phyloP scores from a whole-genome alignment of 345 rosid genomes.

The Citrus reticulata region DNA sequence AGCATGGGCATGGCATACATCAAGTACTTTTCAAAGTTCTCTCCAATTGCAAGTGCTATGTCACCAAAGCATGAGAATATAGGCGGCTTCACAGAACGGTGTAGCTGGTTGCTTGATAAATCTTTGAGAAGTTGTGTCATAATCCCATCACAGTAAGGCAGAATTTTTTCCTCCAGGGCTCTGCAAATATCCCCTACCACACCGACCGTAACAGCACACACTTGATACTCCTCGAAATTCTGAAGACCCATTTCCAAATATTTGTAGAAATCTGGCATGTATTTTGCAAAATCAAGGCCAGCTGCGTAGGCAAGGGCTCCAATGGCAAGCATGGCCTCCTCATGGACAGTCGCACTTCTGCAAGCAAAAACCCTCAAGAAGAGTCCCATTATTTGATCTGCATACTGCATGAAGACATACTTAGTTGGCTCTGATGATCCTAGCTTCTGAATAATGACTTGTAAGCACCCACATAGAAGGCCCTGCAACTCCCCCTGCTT shows the following conservation, averaged over 20 bases:
- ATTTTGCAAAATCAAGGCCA: slow-evolving; percentile 59
- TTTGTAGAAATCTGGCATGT: slow-evolving; percentile 71
- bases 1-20: slow-evolving; percentile 76
- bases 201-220: slow-evolving; percentile 69
- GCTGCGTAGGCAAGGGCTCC: slow-evolving; percentile 77
- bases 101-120: slow-evolving; percentile 72
- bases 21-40: slow-evolving; percentile 66
- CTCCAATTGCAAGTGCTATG: slow-evolving; percentile 72
- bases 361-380: slow-evolving; percentile 72
- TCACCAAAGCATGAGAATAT: slow-evolving; percentile 76
- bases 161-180: slow-evolving; percentile 60
- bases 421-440: slow-evolving; percentile 62
- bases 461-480: slow-evolving; percentile 74
- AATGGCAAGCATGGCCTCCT: slow-evolving; percentile 79
- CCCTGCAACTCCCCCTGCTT: slow-evolving; percentile 70
- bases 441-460: slow-evolving; percentile 67
- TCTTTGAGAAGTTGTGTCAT: slow-evolving; percentile 83
- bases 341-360: slow-evolving; percentile 76
- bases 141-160: slow-evolving; percentile 70
- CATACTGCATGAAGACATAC: slow-evolving; percentile 58
- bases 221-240: slow-evolving; percentile 70
- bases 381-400: slow-evolving; percentile 72
- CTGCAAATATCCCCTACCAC: slow-evolving; percentile 70
- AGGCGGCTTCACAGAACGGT: slow-evolving; percentile 77
- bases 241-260: slow-evolving; percentile 78